Conservation (phyloP, 2,329 filamentous ascomycete genomes). For the Penicillium sp. region DNA sequence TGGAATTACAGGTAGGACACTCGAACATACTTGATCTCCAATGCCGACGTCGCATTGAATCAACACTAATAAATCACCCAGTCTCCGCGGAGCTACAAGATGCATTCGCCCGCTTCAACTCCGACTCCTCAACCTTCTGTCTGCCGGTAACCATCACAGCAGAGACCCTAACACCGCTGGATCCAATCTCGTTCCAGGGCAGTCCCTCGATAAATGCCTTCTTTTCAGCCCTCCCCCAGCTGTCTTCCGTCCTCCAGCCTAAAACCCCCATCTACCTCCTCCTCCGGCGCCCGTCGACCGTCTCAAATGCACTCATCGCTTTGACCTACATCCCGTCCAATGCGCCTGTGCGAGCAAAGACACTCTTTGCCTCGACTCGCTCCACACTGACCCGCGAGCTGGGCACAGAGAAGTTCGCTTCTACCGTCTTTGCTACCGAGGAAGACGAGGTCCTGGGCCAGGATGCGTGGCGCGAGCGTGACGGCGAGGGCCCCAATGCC, state of each 20-base stretch:
- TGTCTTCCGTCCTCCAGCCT: slow-evolving; percentile 52
- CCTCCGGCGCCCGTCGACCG: slow-evolving; percentile 48
- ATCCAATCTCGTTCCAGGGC: slow-evolving; percentile 39
- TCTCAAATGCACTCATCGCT: slow-evolving; percentile 43
- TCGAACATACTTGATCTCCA: neutral
- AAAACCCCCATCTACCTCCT: slow-evolving; percentile 60
- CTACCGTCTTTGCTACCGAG: slow-evolving; percentile 59
- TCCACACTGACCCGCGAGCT: slow-evolving; percentile 59
- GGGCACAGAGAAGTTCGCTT: slow-evolving; percentile 59
- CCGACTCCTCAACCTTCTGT: slow-evolving; percentile 42
- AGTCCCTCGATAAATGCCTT: slow-evolving; percentile 45
- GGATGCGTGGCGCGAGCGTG: slow-evolving; percentile 54
- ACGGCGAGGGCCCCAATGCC: slow-evolving; percentile 40
- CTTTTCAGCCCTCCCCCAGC: slow-evolving; percentile 49
- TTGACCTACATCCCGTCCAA: slow-evolving; percentile 63
- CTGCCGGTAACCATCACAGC: slow-evolving; percentile 47
- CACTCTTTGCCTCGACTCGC: slow-evolving; percentile 63
- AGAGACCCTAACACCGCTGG: slow-evolving; percentile 44
- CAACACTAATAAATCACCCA: slow-evolving; percentile 19
- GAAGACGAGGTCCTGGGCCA: slow-evolving; percentile 55
- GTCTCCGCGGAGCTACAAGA: slow-evolving; percentile 47
- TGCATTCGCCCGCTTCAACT: slow-evolving; percentile 46
- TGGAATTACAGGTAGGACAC: slow-evolving; percentile 45
- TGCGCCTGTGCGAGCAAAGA: slow-evolving; percentile 63
- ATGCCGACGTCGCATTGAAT: neutral